Conservation (phyloP, 495 filamentous ascomycete genomes). For the Penicillium argentinense region DNA sequence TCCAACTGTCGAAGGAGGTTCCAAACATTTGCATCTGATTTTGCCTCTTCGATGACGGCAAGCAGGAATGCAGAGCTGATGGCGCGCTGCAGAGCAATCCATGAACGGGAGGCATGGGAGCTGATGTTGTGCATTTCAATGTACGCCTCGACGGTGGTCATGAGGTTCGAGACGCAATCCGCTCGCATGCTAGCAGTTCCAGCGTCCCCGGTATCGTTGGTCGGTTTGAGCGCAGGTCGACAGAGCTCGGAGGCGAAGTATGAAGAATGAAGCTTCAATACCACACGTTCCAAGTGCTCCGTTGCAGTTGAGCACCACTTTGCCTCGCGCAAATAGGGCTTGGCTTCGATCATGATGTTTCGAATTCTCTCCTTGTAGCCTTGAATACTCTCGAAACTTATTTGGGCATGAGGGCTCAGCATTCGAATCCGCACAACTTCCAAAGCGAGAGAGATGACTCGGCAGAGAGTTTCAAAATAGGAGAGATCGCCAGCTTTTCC, state of each 20-base stretch:
- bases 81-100: conserved; percentile 48
- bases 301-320: conserved; percentile 45
- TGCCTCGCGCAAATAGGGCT: conserved; percentile 51
- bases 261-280: conserved; percentile 56
- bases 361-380: conserved; percentile 51
- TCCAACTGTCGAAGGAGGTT: conserved; percentile 41
- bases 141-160: conserved; percentile 47
- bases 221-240: conserved; percentile 53
- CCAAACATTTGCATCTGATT: conserved; percentile 40
- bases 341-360: conserved; percentile 52
- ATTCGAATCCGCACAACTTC: conserved; percentile 59
- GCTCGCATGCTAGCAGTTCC: conserved; percentile 42
- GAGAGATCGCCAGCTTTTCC: conserved; percentile 40
- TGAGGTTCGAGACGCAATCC: conserved; percentile 41
- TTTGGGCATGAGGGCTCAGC: conserved; percentile 42
- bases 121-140: conserved; percentile 48
- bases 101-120: conserved; percentile 44
- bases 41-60: conserved; percentile 45
- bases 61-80: conserved; percentile 50
- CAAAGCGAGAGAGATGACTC: conserved; percentile 50
- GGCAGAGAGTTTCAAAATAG: conserved; percentile 57
- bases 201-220: conserved; percentile 33
- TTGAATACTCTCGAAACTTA: conserved; percentile 46
- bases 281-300: conserved; percentile 55
- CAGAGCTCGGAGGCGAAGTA: conserved; percentile 62